Conservation (phyloP, 139 green algal genomes). For the Pedinophyceae sp. region DNA sequence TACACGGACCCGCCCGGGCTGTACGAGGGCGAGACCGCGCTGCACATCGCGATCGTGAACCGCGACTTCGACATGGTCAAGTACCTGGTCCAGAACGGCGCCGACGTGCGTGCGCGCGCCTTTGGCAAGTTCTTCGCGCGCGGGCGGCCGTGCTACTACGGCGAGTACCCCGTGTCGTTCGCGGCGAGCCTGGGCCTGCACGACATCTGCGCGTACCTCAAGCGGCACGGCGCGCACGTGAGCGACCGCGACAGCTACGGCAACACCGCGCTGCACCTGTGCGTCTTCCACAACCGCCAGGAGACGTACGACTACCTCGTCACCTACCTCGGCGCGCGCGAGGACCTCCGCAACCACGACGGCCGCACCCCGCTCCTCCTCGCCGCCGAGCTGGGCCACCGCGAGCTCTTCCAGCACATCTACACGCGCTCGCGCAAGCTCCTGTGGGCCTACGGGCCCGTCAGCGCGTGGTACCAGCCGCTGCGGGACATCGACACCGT, state of each 20-base stretch:
- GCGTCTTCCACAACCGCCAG: slow-evolving; percentile 21
- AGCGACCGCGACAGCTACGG: slow-evolving; percentile 9
- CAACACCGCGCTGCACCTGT: slow-evolving; percentile 33
- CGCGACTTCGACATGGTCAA: slow-evolving; percentile 34
- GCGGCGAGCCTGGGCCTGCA: slow-evolving; percentile 33
- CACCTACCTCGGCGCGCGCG: slow-evolving; percentile 21
- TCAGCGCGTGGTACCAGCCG: slow-evolving; percentile 20
- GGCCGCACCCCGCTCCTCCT: slow-evolving; percentile 28
- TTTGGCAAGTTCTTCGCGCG: slow-evolving; percentile 34
- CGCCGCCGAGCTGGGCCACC: slow-evolving; percentile 25
- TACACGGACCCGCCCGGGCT: slow-evolving; percentile 20
- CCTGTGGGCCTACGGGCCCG: slow-evolving; percentile 27
- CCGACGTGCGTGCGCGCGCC: slow-evolving; percentile 24
- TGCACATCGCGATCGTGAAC: slow-evolving; percentile 48
- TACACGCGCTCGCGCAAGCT: slow-evolving; percentile 22
- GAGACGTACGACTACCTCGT: slow-evolving; percentile 45
- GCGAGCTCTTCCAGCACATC: slow-evolving; percentile 30
- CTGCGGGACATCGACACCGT: slow-evolving; percentile 39
- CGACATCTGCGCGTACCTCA: slow-evolving; percentile 36
- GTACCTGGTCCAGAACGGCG: slow-evolving; percentile 38
- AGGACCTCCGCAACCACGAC: slow-evolving; percentile 21
- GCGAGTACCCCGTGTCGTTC: slow-evolving; percentile 36
- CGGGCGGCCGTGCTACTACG: slow-evolving; percentile 29
- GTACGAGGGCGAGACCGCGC: slow-evolving; percentile 40
- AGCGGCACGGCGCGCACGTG: slow-evolving; percentile 24